These are phyloP conservation scores for Chenopodium quinoa DNA, from an alignment of 148 eudicot species.

Conservation along the genomic window DNA sequence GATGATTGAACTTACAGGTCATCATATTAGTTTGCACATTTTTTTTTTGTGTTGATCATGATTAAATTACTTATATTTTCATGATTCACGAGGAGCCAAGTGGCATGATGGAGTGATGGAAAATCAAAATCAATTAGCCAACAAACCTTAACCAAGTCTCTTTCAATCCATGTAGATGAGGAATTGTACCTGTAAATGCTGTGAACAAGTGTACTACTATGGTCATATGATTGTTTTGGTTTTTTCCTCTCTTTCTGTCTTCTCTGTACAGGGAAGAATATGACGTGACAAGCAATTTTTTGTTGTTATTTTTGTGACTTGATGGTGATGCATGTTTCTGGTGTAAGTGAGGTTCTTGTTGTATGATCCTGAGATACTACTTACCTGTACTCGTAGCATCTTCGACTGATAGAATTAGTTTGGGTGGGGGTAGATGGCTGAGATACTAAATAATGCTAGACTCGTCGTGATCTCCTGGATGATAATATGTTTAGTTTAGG, in stretches of 20 bases:
- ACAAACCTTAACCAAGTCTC: constrained; percentile 1
- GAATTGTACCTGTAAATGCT: constrained; percentile 4
- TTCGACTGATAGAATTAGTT: too few species aligned
- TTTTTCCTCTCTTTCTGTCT: background rate
- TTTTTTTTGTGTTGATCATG: background rate
- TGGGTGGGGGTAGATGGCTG: too few species aligned
- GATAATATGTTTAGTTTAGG: too few species aligned
- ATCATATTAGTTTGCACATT: background rate
- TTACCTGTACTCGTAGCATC: too few species aligned
- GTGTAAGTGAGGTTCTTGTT: background rate
- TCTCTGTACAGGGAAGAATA: background rate
- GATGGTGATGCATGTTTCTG: background rate
- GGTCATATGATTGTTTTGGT: background rate
- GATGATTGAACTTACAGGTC: constrained; percentile 7
- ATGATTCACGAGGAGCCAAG: background rate
- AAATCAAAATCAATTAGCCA: background rate
- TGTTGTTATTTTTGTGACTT: too few species aligned
- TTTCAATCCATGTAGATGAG: background rate
- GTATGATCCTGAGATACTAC: too few species aligned
- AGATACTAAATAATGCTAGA: too few species aligned
- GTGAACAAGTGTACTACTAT: background rate
- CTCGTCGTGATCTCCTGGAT: too few species aligned
- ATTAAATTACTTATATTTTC: background rate
- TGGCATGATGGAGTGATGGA: background rate
- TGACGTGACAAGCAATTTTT: background rate